Conservation (phyloP, 2,329 filamentous ascomycete species). For the Plectosphaerella plurivora region DNA sequence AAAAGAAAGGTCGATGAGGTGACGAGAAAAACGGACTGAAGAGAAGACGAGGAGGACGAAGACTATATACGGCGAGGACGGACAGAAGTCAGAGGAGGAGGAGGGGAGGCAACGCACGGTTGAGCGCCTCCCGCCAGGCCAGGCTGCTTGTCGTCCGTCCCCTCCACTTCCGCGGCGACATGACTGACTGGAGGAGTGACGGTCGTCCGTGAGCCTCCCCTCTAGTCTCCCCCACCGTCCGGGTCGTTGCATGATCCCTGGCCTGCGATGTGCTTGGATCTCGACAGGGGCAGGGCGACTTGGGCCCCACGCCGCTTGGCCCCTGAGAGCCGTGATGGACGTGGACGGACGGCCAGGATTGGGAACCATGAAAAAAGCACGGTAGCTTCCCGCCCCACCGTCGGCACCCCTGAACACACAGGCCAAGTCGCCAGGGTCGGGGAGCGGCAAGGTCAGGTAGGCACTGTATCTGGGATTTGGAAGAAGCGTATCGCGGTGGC, state of each 20-base stretch:
- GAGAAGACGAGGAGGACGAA: slow-evolving; percentile 6
- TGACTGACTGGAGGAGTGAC: not conserved
- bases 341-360: not conserved
- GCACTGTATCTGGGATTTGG: not conserved
- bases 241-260: not conserved
- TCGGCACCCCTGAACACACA: too few species aligned
- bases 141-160: too few species aligned
- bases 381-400: too few species aligned
- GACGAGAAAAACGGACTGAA: slow-evolving; percentile 8
- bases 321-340: not conserved
- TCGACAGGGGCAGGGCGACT: not conserved
- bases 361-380: too few species aligned
- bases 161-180: too few species aligned
- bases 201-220: slow-evolving; percentile 8
- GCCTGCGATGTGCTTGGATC: slow-evolving; percentile 1
- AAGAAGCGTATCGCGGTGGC: too few species aligned
- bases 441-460: not conserved
- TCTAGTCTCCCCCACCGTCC: slow-evolving; percentile 1
- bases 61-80: slow-evolving; percentile 9
- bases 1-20: slow-evolving; percentile 15
- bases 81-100: too few species aligned
- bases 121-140: too few species aligned
- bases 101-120: too few species aligned
- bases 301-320: not conserved
- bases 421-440: too few species aligned